A percentile compares a stretch with the other conserved stretches of the same genome.
phyloP scores from a whole-genome alignment of 192 early-diverging fungal species.

The Coemansia sp. region DNA sequence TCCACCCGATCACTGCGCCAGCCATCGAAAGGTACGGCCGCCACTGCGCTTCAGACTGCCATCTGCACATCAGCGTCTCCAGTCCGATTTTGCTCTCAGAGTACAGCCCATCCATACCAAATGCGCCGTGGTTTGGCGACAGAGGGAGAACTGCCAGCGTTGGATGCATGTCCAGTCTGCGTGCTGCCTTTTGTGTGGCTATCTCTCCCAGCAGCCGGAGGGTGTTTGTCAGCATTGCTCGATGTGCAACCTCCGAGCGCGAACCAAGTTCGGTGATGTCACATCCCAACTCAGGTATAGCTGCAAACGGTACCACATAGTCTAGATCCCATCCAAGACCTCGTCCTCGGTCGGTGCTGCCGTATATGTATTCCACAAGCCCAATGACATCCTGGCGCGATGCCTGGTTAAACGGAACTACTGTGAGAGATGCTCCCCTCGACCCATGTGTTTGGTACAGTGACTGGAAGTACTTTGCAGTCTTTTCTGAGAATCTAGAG shows the following conservation, averaged over 20 bases:
- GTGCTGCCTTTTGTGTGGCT: constrained; percentile 75
- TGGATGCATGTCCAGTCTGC: constrained; percentile 79
- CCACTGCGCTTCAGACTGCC: constrained; percentile 85
- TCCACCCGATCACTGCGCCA: constrained; percentile 97
- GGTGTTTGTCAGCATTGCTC: constrained; percentile 93
- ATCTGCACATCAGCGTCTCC: constrained; percentile 89
- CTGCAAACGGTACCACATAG: constrained; percentile 93
- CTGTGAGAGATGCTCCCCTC: constrained; percentile 76
- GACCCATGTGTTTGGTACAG: constrained; percentile 90
- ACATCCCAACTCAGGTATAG: constrained; percentile 84
- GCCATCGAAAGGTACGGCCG: constrained; percentile 80
- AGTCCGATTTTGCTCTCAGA: constrained; percentile 91
- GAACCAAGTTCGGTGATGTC: constrained; percentile 84
- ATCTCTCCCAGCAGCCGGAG: constrained; percentile 83
- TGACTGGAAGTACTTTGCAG: constrained; percentile 81
- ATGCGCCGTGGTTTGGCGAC: constrained; percentile 96
- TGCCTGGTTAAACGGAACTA: constrained; percentile 94
- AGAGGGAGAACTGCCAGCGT: constrained; percentile 85
- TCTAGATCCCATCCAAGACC: constrained; percentile 94
- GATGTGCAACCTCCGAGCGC: constrained; percentile 87
- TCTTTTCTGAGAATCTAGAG: constrained; percentile 78
- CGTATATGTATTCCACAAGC: constrained; percentile 88
- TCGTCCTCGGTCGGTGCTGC: constrained; percentile 41
- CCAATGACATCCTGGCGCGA: constrained; percentile 79
- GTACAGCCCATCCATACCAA: constrained; percentile 91